Conservation (phyloP, 1,284 basidiomycete genomes). For the Vanrija sp. region DNA sequence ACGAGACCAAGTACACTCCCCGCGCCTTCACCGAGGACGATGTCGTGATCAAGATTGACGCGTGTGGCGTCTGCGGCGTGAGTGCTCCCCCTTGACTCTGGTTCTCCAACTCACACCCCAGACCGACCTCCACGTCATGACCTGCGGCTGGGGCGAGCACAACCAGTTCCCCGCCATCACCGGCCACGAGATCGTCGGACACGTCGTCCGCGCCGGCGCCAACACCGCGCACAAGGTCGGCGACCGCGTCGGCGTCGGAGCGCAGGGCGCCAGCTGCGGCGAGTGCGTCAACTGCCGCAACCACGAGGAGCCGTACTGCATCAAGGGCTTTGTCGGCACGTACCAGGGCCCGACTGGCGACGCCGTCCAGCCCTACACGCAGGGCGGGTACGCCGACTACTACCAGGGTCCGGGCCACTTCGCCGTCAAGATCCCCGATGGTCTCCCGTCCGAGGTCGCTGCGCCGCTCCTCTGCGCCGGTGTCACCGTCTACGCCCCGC, state of each 20-base stretch:
- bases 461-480: constrained; percentile 58
- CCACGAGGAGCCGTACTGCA: constrained; percentile 58
- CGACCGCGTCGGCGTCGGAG: constrained; percentile 63
- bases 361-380: constrained; percentile 18
- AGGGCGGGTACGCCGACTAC: constrained; percentile 28
- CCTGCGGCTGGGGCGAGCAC: constrained; percentile 25
- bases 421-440: constrained; percentile 66
- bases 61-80: constrained; percentile 20
- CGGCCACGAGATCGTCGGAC: constrained; percentile 54
- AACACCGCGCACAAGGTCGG: constrained; percentile 57
- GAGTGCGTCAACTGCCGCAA: constrained; percentile 57
- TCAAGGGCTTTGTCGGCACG: constrained; percentile 2
- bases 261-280: constrained; percentile 57
- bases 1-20: background rate
- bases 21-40: background rate
- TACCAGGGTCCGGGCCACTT: constrained; percentile 61
- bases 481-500: constrained; percentile 64
- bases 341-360: constrained; percentile 21
- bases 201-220: constrained; percentile 46
- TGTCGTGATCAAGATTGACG: constrained; percentile 23
- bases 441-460: constrained; percentile 56
- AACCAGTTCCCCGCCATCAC: constrained; percentile 23
- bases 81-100: background rate
- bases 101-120: background rate
- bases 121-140: constrained; percentile 30